These are phyloP conservation scores for Zhuliangozyma parablackwelliae DNA, from an alignment of 1,139 yeast genomes.

Conservation along the genomic window DNA sequence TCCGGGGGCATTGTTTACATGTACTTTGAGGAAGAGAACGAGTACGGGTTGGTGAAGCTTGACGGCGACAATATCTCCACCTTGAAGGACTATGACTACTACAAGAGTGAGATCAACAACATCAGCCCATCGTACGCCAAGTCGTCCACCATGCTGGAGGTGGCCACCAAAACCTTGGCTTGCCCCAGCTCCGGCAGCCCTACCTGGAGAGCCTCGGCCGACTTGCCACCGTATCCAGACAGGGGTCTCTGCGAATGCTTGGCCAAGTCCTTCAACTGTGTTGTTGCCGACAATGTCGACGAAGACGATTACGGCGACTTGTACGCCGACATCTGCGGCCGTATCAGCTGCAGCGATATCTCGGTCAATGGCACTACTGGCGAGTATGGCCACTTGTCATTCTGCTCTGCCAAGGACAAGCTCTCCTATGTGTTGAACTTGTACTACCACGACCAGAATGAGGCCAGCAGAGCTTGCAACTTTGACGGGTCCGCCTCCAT, in stretches of 20 bases:
- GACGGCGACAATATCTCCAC: conserved; percentile 32
- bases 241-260: conserved; percentile 36
- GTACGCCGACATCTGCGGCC: conserved; percentile 30
- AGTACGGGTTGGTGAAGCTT: conserved; percentile 72
- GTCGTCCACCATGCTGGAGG: conserved; percentile 18
- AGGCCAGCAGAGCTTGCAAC: conserved; percentile 32
- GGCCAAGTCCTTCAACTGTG: conserved; percentile 32
- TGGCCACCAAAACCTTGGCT: conserved; percentile 19
- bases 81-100: conserved; percentile 42
- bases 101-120: conserved; percentile 55
- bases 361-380: conserved; percentile 35
- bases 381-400: conserved; percentile 38
- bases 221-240: conserved; percentile 46
- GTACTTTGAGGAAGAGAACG: conserved; percentile 79
- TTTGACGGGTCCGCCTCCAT: conserved; percentile 39
- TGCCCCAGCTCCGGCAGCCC: conserved; percentile 36
- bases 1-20: conserved; percentile 90
- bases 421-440: conserved; percentile 38
- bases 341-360: conserved; percentile 35
- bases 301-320: conserved; percentile 31
- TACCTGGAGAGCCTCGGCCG: conserved; percentile 37
- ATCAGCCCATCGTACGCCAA: conserved; percentile 32
- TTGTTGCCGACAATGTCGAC: conserved; percentile 27
- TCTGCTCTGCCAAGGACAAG: conserved; percentile 35
- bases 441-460: conserved; percentile 32